These are phyloP conservation scores for Crithidia mellificae DNA, from an alignment of 208 protist genomes.

Conservation along the genomic window DNA sequence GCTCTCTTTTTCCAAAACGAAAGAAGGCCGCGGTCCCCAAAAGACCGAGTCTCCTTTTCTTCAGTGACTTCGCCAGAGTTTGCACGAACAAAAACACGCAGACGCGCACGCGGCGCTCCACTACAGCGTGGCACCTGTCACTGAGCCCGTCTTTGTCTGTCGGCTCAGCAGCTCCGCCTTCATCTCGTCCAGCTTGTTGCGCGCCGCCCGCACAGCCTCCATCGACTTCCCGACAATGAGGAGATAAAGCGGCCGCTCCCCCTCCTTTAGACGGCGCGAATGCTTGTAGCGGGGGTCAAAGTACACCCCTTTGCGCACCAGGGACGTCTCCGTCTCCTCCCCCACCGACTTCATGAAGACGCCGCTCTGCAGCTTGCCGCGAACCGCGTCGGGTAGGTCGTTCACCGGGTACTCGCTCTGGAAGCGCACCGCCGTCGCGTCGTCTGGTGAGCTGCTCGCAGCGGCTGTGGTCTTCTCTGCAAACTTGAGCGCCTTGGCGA, in stretches of 20 bases:
- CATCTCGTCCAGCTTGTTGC: constrained; percentile 60
- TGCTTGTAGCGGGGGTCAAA: constrained; percentile 77
- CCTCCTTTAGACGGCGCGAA: constrained; percentile 75
- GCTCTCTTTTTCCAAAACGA: too few species aligned
- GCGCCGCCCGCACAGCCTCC: constrained; percentile 67
- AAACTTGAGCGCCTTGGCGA: constrained; percentile 70
- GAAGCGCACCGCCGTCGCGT: constrained; percentile 62
- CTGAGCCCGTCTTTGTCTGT: constrained; percentile 50
- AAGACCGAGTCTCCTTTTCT: too few species aligned
- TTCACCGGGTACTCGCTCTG: constrained; percentile 85
- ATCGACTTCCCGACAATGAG: constrained; percentile 71
- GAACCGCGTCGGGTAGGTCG: constrained; percentile 72
- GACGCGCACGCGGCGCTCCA: background rate
- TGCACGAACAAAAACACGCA: background rate
- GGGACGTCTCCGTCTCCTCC: constrained; percentile 70
- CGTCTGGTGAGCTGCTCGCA: constrained; percentile 21
- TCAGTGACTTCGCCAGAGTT: too few species aligned
- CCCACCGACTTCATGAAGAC: constrained; percentile 55
- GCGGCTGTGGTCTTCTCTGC: constrained; percentile 77
- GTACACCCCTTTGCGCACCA: constrained; percentile 86
- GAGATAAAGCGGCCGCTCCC: constrained; percentile 78
- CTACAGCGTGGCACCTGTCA: constrained; percentile 54
- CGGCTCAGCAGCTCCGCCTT: constrained; percentile 62
- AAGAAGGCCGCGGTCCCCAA: too few species aligned
- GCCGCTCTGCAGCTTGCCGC: constrained; percentile 63